These are phyloP conservation scores for Penicillium crystallinum DNA, from an alignment of 495 filamentous ascomycete species.

Conservation along the genomic window DNA sequence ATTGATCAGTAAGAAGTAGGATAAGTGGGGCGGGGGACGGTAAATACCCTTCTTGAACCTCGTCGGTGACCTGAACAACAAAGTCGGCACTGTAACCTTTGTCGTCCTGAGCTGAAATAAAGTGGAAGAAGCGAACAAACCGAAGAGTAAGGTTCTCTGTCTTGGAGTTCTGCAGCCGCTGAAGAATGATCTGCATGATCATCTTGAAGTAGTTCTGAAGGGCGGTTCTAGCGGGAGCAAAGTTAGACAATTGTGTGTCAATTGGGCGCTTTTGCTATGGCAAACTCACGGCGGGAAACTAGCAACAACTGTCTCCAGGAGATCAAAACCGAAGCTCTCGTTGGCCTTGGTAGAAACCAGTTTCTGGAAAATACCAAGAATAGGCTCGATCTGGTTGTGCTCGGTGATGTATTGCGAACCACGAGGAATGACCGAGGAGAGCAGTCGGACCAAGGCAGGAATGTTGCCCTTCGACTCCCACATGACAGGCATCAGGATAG, in stretches of 20 bases:
- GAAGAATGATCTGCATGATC: conserved; percentile 78
- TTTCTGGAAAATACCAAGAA: conserved; percentile 90
- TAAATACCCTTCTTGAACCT: conserved; percentile 65
- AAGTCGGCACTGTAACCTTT: conserved; percentile 85
- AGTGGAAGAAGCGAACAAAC: conserved; percentile 88
- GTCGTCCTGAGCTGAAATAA: conserved; percentile 69
- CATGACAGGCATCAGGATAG: conserved; percentile 66
- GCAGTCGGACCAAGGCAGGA: conserved; percentile 77
- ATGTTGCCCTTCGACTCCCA: conserved; percentile 94
- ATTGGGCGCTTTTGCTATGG: background rate
- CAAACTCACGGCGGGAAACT: conserved; percentile 57
- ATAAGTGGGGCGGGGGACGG: background rate
- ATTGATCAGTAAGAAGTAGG: conserved; percentile 18
- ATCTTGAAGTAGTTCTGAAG: conserved; percentile 72
- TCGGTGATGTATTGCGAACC: conserved; percentile 63
- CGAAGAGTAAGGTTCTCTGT: conserved; percentile 76
- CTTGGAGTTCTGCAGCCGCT: conserved; percentile 67
- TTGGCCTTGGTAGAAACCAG: conserved; percentile 67
- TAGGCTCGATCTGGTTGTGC: conserved; percentile 70
- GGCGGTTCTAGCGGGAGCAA: conserved; percentile 41
- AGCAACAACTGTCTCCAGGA: conserved; percentile 73
- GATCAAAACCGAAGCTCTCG: conserved; percentile 79
- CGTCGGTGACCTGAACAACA: conserved; percentile 73
- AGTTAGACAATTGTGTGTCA: conserved; percentile 4
- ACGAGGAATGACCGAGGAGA: conserved; percentile 79